These are phyloP conservation scores for Penicillium fuscoglaucum DNA, from an alignment of 2,329 filamentous ascomycete genomes.

Conservation along the genomic window DNA sequence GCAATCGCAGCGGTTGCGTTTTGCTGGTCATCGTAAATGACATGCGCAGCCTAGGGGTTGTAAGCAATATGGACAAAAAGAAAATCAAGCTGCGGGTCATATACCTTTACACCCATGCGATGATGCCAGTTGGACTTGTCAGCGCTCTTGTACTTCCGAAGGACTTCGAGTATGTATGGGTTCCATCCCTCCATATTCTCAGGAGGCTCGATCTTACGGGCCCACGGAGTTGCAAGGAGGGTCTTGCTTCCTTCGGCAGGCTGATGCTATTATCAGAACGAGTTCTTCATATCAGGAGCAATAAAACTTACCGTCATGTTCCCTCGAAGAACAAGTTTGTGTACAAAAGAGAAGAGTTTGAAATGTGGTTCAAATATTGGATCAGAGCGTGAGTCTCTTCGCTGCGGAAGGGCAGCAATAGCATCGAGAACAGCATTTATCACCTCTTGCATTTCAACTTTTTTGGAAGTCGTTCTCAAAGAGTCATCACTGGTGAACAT, in stretches of 20 bases:
- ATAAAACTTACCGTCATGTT: slow-evolving; percentile 43
- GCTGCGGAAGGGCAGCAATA: slow-evolving; percentile 61
- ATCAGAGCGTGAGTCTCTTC: slow-evolving; percentile 62
- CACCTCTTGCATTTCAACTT: slow-evolving; percentile 48
- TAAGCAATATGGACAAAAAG: slow-evolving; percentile 34
- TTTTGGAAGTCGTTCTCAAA: slow-evolving; percentile 38
- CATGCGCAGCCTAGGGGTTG: slow-evolving; percentile 54
- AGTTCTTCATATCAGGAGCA: slow-evolving; percentile 20
- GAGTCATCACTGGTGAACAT: slow-evolving; percentile 57
- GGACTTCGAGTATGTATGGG: slow-evolving; percentile 60
- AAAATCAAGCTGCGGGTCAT: neutral
- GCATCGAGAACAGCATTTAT: slow-evolving; percentile 60
- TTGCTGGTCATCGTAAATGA: slow-evolving; percentile 59
- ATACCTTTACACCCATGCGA: slow-evolving; percentile 76
- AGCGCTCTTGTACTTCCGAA: slow-evolving; percentile 62
- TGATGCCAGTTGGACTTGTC: slow-evolving; percentile 97
- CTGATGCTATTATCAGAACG: slow-evolving; percentile 34
- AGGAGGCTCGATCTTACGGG: slow-evolving; percentile 52
- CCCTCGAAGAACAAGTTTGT: slow-evolving; percentile 70
- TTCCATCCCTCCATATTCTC: slow-evolving; percentile 57
- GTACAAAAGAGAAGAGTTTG: slow-evolving; percentile 77
- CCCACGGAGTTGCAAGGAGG: slow-evolving; percentile 56
- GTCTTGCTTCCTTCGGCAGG: slow-evolving; percentile 51
- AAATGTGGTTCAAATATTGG: slow-evolving; percentile 89
- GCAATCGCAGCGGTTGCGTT: slow-evolving; percentile 56